phyloP scores from a whole-genome alignment of 2,329 filamentous ascomycete species.

The Aspergillus pseudoglaucus region DNA sequence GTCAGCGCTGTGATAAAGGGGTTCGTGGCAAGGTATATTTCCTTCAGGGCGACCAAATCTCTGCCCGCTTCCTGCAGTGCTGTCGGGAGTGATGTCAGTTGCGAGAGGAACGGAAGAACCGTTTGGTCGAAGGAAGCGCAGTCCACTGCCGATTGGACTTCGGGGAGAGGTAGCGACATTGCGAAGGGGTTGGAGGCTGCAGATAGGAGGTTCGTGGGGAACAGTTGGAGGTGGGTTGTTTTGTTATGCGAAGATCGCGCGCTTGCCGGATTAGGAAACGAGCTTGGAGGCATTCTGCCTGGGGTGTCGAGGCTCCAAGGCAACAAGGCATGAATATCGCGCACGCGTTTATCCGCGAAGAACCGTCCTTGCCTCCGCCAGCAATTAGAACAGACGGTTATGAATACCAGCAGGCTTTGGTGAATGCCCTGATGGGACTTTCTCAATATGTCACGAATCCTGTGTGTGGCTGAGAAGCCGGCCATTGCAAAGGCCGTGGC shows the following conservation, averaged over 20 bases:
- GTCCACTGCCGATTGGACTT: slow-evolving; percentile 63
- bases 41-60: slow-evolving; percentile 56
- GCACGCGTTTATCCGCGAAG: not conserved
- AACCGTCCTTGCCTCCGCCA: not conserved
- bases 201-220: not conserved
- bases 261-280: slow-evolving; percentile 4
- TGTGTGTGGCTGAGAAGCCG: slow-evolving; percentile 81
- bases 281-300: slow-evolving; percentile 1
- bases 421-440: not conserved
- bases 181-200: not conserved
- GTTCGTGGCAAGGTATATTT: slow-evolving; percentile 78
- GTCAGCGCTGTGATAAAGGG: slow-evolving; percentile 71
- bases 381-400: not conserved
- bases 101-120: slow-evolving; percentile 66
- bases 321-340: slow-evolving; percentile 1
- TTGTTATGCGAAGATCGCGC: not conserved
- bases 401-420: not conserved
- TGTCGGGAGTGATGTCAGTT: slow-evolving; percentile 63
- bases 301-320: not conserved
- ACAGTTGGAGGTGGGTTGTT: not conserved
- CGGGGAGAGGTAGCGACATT: slow-evolving; percentile 60
- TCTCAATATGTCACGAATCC: slow-evolving; percentile 41
- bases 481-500: slow-evolving; percentile 95
- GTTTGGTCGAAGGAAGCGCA: slow-evolving; percentile 70
- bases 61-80: slow-evolving; percentile 55